Conservation (phyloP, 2,329 filamentous ascomycete species). For the Curvularia verruculosa region DNA sequence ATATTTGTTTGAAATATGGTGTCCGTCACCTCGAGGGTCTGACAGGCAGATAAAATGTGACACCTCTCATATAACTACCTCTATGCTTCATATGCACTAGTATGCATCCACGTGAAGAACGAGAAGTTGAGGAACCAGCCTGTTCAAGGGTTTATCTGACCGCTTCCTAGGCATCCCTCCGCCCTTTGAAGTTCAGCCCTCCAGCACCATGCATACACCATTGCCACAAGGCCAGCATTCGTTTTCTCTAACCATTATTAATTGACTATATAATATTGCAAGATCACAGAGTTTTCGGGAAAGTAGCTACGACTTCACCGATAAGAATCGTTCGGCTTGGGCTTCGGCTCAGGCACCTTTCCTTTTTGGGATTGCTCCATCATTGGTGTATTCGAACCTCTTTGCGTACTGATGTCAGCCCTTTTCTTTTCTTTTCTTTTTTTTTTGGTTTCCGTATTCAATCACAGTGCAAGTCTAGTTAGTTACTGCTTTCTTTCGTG, state of each 20-base stretch:
- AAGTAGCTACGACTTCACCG: conserved; percentile 8
- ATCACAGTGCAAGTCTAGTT: no score
- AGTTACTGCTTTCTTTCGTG: background rate
- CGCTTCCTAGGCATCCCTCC: background rate
- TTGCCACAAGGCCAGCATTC: background rate
- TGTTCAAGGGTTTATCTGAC: background rate
- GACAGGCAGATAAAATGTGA: background rate
- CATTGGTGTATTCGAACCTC: background rate
- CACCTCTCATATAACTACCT: no score
- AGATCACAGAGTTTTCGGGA: background rate
- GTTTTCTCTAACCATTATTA: rapidly evolving
- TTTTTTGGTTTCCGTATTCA: no score
- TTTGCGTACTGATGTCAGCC: background rate
- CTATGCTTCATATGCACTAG: no score
- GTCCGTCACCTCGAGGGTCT: background rate
- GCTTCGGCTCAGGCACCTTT: background rate
- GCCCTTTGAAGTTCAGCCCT: conserved; percentile 1
- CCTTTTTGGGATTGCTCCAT: background rate
- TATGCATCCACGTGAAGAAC: no score
- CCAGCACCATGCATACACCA: background rate
- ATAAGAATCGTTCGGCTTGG: no score
- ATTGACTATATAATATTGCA: background rate
- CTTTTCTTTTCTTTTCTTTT: background rate
- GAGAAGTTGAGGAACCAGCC: background rate
- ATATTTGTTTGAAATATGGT: background rate